Conservation (phyloP, 228 moss, liverwort and hornwort species). For the Sphagnum fallax region DNA sequence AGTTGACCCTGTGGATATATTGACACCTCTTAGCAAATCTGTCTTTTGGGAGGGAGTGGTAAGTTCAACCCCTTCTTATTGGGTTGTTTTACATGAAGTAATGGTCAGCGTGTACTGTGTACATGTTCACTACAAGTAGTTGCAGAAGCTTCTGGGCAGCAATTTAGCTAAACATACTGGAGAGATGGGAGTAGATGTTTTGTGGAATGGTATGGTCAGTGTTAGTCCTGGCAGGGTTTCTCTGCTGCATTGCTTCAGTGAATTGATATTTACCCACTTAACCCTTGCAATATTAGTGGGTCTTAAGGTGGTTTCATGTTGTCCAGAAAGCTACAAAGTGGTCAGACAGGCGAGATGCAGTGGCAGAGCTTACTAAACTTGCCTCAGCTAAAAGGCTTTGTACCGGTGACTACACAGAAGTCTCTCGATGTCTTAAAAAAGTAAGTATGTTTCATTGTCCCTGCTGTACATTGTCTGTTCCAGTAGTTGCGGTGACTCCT, state of each 20-base stretch:
- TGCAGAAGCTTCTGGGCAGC: too few species aligned
- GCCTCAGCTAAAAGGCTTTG: slow-evolving; percentile 86
- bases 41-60: slow-evolving; percentile 95
- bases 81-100: neutral
- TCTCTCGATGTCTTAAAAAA: slow-evolving; percentile 84
- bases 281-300: neutral
- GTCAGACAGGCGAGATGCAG: slow-evolving; percentile 97
- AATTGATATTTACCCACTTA: too few species aligned
- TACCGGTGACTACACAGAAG: slow-evolving; percentile 85
- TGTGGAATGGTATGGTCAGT: too few species aligned
- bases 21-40: slow-evolving; percentile 79
- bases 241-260: too few species aligned
- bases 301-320: neutral
- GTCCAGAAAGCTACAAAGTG: slow-evolving; percentile 80
- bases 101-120: too few species aligned
- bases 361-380: slow-evolving; percentile 84
- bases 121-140: too few species aligned
- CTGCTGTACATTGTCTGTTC: neutral
- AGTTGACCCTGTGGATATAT: slow-evolving; percentile 92
- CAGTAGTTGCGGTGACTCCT: too few species aligned
- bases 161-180: too few species aligned
- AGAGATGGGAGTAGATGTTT: too few species aligned
- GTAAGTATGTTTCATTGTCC: slow-evolving; percentile 12
- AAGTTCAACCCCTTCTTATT: slow-evolving; percentile 11
- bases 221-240: neutral